phyloP scores from a whole-genome alignment of 2,329 filamentous ascomycete genomes.

The Alternaria brassicicola region DNA sequence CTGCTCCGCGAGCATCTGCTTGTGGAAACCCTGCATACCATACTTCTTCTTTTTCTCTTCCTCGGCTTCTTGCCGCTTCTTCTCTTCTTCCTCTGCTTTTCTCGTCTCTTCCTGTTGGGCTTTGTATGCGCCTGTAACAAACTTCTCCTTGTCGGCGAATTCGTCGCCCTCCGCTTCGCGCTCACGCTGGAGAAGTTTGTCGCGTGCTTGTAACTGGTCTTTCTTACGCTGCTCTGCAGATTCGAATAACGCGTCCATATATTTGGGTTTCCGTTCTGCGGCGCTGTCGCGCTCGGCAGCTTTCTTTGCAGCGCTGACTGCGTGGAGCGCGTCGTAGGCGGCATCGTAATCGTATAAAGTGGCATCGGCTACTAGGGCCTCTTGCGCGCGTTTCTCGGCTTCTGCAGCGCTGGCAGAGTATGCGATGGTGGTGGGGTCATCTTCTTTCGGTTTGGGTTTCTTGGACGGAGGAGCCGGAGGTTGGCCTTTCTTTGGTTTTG shows the following conservation, averaged over 20 bases:
- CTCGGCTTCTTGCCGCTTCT: conserved; percentile 67
- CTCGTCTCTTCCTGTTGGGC: conserved; percentile 78
- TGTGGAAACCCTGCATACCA: conserved; percentile 83
- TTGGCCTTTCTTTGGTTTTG: conserved; percentile 48
- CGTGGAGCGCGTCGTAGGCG: conserved; percentile 77
- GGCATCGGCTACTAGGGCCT: conserved; percentile 70
- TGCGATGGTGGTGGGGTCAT: conserved; percentile 53
- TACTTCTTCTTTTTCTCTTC: conserved; percentile 67
- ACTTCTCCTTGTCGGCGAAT: conserved; percentile 82
- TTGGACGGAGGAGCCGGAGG: conserved; percentile 40
- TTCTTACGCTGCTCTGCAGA: conserved; percentile 78
- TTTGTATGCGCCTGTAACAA: conserved; percentile 84
- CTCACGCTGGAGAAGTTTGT: conserved; percentile 79
- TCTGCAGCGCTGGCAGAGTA: conserved; percentile 71
- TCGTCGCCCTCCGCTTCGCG: conserved; percentile 81
- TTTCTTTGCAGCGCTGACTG: conserved; percentile 60
- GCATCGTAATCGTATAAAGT: conserved; percentile 86
- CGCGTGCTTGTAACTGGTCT: conserved; percentile 77
- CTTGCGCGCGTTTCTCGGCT: conserved; percentile 67
- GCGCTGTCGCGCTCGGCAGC: conserved; percentile 60
- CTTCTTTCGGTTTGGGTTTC: conserved; percentile 47
- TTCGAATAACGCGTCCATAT: conserved; percentile 75
- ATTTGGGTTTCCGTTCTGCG: conserved; percentile 71
- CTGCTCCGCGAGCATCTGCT: conserved; percentile 71
- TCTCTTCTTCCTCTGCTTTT: conserved; percentile 74